These are phyloP conservation scores for Fusarium oligoseptatum DNA, from an alignment of 2,329 filamentous ascomycete species.

Conservation along the genomic window DNA sequence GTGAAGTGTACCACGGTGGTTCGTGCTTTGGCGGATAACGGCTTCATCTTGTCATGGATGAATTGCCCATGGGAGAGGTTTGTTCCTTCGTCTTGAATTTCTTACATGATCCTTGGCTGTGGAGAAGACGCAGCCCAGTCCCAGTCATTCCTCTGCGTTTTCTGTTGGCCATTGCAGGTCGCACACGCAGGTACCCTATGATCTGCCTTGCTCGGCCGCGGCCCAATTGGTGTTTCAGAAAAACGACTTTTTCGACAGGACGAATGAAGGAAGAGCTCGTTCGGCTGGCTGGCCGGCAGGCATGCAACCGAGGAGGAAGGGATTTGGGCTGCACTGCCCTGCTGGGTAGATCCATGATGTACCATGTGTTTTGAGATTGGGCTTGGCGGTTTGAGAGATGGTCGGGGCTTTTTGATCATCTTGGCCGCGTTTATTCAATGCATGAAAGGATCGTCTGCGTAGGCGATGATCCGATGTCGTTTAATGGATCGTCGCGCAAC, in stretches of 20 bases:
- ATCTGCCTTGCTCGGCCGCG: constrained; percentile 22
- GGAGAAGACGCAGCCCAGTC: constrained; percentile 17
- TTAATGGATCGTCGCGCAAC: not conserved
- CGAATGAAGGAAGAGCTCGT: constrained; percentile 9
- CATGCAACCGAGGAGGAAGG: constrained; percentile 12
- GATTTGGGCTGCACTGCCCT: constrained; percentile 1
- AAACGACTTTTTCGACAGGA: constrained; percentile 18
- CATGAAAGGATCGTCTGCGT: not conserved
- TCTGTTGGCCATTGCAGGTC: constrained; percentile 6
- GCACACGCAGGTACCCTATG: constrained; percentile 33
- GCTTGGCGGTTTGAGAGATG: constrained; percentile 1
- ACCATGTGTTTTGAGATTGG: constrained; percentile 7
- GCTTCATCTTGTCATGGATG: not conserved
- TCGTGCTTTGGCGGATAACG: constrained; percentile 8
- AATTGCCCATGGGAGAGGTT: not conserved
- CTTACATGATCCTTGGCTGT: constrained; percentile 15
- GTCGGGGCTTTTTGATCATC: not conserved
- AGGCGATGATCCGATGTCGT: not conserved
- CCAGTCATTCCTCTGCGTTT: constrained; percentile 9
- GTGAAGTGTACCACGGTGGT: not conserved
- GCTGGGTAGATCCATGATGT: constrained; percentile 7
- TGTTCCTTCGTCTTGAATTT: not conserved
- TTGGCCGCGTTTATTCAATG: not conserved
- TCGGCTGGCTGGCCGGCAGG: constrained; percentile 6
- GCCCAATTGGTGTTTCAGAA: constrained; percentile 36